Base-by-base conservation (phyloP, 192 early-diverging fungal species). In the Dimargaris xerosporica region DNA sequence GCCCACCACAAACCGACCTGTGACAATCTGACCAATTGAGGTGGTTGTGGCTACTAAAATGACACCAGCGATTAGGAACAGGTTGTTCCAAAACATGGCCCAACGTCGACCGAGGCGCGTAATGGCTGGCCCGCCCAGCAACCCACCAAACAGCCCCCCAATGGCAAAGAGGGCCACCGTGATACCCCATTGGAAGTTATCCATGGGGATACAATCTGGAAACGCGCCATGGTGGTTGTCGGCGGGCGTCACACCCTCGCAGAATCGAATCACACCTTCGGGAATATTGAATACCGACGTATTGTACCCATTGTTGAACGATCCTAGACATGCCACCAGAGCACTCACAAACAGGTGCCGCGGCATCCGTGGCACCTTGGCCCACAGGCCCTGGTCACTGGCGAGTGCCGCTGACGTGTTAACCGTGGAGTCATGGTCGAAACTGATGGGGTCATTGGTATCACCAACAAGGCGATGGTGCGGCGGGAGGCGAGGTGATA, bases 1-100 rank as follows among this genome's bases (percentile, higher is more conserved):
- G 44, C 91, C 91, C 17, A 79, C 76, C 41, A 88, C 51, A 42
- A 90, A 69, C 54, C 91, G 85, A 7, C 88, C 91, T 63, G 84
- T 67, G 65, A 79, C 78, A 58, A 90, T 84, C 70, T 83, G 82
- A 15, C 75, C 66, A 13, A 80, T 66, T 13, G 76, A 75, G 2
- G 77, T 73, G 29, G 84, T 82, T 43, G 84, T 69, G 17, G 78
- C 78, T 21, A 91, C 70, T 3, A 87, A 68, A 29, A 88, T 53
- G 11, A 76, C 77, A 5, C 89, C 85, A 39, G 83, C 44, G 0
- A 90, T 74, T 65, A 81, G 89, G 44, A 75, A 69, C 45, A 87
- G 67, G 56, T 85, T 90, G 70, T 76, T 80, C 71, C 78, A 79
- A 17, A 88, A 70, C 51, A 93, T 59, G 31, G 56, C 56, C 42